Base-by-base conservation (phyloP, 805 yeast species). In the Cyberlindnera bimundalis region DNA sequence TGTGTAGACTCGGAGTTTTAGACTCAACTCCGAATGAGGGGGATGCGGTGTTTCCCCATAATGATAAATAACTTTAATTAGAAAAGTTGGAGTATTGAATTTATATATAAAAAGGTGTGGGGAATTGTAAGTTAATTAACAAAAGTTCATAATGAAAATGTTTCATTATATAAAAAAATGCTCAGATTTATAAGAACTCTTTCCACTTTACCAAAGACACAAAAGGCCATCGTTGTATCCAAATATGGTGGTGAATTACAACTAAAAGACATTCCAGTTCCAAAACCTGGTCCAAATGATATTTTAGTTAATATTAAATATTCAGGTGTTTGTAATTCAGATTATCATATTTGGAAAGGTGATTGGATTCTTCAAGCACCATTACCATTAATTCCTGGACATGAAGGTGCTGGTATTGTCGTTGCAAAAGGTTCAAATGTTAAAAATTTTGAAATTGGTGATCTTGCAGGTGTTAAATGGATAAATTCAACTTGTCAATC, bases 251-350 rank as follows among this genome's bases (percentile, higher is more conserved):
- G 74, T 27, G 60, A 60, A 12, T 59, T 73, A 54, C 54, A 59
- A 21, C 73, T 71, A 61, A 64, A 64, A 41, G 79, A 74, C 51
- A 67, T 74, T 37, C 70, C 76, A 7, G 78, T 74, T 13, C 81
- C 81, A 36, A 58, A 52, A 34, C 81, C 81, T 34, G 70, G 69
- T 46, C 60, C 79, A 27, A 73, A 71, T 50, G 80, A 76, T 54
- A 59, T 76, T 44, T 62, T 76, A 52, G 67, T 76, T 52, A 70
- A 76, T 50, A 73, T 76, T 52, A 68, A 72, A 57, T 76, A 74
- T 59, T 74, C 81, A 4, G 81, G 81, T 51, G 81, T 76, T 13
- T 76, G 81, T 53, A 79, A 76, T 61, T 74, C 81, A 5, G 81
- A 76, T 56, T 65, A 73, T 51, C 81, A 76, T 56, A 78, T 79